phyloP scores from a whole-genome alignment of 2,329 filamentous ascomycete species.

The Thielaviopsis ethacetica region DNA sequence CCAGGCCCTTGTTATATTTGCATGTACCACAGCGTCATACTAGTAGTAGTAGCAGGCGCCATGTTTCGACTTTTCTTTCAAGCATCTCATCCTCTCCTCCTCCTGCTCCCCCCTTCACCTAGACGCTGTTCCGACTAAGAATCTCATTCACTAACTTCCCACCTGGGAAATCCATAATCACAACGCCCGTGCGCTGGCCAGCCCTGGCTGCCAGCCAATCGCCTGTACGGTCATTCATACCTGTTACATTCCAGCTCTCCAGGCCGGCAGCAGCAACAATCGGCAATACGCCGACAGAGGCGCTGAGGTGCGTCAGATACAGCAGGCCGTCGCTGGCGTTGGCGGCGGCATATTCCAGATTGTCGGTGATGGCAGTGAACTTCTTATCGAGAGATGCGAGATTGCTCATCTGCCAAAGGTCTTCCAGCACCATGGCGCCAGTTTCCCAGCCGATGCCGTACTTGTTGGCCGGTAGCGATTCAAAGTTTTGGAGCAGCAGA shows the following conservation, averaged over 20 bases:
- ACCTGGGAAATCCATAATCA: constrained; percentile 33
- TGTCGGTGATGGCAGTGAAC: constrained; percentile 26
- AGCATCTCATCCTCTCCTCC: no score
- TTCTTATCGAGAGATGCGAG: constrained; percentile 27
- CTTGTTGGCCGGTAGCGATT: constrained; percentile 11
- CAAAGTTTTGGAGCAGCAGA: constrained; percentile 30
- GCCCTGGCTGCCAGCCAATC: constrained; percentile 21
- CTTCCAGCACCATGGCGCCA: constrained; percentile 27
- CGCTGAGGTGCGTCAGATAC: constrained; percentile 18
- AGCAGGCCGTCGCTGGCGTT: background rate
- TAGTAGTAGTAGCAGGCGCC: no score
- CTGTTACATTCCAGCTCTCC: constrained; percentile 18
- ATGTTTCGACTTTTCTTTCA: no score
- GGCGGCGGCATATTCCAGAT: constrained; percentile 22
- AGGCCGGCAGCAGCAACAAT: constrained; percentile 31
- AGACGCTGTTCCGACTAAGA: constrained; percentile 21
- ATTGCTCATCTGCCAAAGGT: constrained; percentile 27
- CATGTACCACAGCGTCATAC: no score
- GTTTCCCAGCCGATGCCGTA: constrained; percentile 30
- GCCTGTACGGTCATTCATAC: constrained; percentile 33
- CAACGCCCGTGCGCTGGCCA: constrained; percentile 23
- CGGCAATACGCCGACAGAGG: constrained; percentile 16
- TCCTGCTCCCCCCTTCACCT: no score
- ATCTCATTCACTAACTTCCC: constrained; percentile 25
- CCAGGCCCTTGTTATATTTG: no score